Evolutionary conservation across 2,329 filamentous ascomycete genomes (phyloP), one percentile per base, ranked within the genome.

Genomic region (Aspergillus clavatus): DNA sequence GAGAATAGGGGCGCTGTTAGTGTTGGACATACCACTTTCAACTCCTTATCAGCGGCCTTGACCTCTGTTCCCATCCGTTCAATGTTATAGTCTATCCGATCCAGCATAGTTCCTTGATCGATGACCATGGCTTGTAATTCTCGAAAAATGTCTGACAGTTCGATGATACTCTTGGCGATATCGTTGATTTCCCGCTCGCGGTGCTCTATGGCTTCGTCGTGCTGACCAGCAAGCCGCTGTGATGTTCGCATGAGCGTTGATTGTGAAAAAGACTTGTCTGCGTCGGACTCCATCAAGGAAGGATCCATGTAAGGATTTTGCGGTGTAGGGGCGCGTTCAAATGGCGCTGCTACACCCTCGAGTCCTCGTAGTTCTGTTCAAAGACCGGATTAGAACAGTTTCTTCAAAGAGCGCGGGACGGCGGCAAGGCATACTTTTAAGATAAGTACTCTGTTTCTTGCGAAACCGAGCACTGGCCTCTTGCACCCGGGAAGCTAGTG

Each of bases 1-100:
- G 3, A 45, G 33, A 1, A 12, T 11, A 27, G 24, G 28, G 14
- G 12, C 22, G 12, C 40, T 31, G 21, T 22, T 12, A 28, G 29
- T n/a, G 40, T 16, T 29, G 22, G 45, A 66, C 70, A 36, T 65
- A 74, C 86, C 45, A 94, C 83, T 51, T 83, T 89, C 43, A 98
- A 78, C 71, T 98, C 93, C 66, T 91, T 93, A 51, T 95, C 88
- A 3, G 93, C 93, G 16, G 79, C 87, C 65, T 95, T 95, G 47
- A 98, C 89, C 60, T 97, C 89, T 16, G 83, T 84, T n/a, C 83
- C 82, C 87, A 97, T 96, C 50, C 85, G 80, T 71, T 98, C 93
- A 42, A 98, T 89, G 59, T 98, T 98, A 72, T 96, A 98, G 69
- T 98, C 95, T 59, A 95, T 94, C 60, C 93, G 84, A 68, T 95